Evolutionary conservation across 129 eudicot genomes (phyloP).

Genomic region (Solidago caesia): DNA sequence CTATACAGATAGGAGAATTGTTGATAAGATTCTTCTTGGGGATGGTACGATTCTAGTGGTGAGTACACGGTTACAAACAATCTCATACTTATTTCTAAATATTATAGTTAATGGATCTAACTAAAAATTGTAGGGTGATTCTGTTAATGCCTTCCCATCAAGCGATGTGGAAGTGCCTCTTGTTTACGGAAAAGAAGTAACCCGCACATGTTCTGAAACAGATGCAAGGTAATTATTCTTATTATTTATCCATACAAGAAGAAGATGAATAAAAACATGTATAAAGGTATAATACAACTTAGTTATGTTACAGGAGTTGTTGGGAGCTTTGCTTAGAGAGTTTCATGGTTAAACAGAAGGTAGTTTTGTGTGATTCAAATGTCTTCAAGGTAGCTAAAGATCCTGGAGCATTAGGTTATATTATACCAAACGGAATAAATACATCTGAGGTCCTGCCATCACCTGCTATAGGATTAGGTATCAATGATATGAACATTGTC

Average conservation of each 20-base stretch:
- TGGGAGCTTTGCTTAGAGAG: neutral
- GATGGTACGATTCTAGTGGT: conserved; percentile 33
- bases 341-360: neutral
- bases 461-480: neutral
- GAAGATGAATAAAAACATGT: neutral
- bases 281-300: neutral
- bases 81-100: neutral
- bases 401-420: neutral
- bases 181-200: conserved; percentile 30
- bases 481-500: neutral
- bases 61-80: neutral
- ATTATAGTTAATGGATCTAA: neutral
- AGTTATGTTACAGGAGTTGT: neutral
- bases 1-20: conserved; percentile 26
- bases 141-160: conserved; percentile 34
- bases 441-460: neutral
- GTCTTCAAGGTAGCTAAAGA: no score
- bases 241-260: neutral
- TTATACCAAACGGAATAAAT: neutral
- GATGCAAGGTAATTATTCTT: conserved; percentile 22
- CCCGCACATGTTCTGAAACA: conserved; percentile 8
- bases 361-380: neutral
- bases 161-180: conserved; percentile 31
- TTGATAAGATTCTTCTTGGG: conserved; percentile 31
- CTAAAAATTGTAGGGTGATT: conserved; percentile 27